Conservation (phyloP, 805 yeast species). For the Sungouiozyma intestinalis region DNA sequence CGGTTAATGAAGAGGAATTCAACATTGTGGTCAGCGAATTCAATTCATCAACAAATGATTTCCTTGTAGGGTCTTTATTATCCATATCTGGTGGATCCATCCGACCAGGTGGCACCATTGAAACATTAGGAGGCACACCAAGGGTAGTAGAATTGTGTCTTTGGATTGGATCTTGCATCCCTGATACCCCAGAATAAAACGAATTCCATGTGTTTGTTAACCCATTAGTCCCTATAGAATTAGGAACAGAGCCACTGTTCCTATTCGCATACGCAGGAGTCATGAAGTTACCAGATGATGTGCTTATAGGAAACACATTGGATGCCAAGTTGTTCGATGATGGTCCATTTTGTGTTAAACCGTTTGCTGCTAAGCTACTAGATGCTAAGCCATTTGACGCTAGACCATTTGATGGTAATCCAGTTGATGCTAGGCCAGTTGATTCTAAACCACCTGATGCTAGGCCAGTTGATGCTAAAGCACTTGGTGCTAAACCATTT, state of each 20-base stretch:
- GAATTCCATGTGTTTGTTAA: background rate
- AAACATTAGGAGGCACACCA: background rate
- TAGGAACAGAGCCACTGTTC: background rate
- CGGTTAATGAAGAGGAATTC: constrained; percentile 16
- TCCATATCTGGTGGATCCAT: constrained; percentile 6
- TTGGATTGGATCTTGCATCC: background rate
- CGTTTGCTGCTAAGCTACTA: background rate
- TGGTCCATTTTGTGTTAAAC: background rate
- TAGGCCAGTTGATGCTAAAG: background rate
- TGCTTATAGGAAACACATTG: background rate
- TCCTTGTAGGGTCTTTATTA: constrained; percentile 8
- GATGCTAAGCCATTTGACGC: background rate
- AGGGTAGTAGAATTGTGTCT: background rate
- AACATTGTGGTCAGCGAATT: constrained; percentile 19
- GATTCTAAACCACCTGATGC: background rate
- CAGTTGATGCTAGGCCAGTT: background rate
- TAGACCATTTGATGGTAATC: background rate
- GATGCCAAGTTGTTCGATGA: background rate
- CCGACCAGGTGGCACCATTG: background rate
- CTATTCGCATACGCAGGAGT: background rate
- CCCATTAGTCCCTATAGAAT: background rate
- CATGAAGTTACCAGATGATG: background rate
- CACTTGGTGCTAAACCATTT: background rate
- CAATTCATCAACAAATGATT: constrained; percentile 19
- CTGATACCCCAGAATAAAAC: background rate